Evolutionary conservation across 1,139 yeast genomes (phyloP).

Genomic region (Diutina siamensis): DNA sequence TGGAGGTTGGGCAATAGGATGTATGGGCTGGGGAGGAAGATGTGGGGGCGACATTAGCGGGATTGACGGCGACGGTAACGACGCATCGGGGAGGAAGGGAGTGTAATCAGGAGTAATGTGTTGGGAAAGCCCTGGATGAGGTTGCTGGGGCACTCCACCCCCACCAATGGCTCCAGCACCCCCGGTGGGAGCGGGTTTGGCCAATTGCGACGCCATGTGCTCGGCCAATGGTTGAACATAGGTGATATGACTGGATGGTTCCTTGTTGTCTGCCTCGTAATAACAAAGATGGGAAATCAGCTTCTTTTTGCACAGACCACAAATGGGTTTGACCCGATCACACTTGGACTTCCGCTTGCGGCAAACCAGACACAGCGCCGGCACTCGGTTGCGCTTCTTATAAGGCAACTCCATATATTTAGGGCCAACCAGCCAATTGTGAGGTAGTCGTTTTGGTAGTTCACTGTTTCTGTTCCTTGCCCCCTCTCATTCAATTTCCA

Average conservation of each 20-base stretch:
- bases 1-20: no score
- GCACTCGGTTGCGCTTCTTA: conserved; percentile 26
- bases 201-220: no score
- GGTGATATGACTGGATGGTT: background rate
- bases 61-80: background rate
- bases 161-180: no score
- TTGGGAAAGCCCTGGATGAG: no score
- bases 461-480: background rate
- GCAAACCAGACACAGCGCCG: conserved; percentile 37
- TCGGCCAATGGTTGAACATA: conserved; percentile 2
- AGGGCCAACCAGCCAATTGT: no score
- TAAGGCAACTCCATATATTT: conserved; percentile 5
- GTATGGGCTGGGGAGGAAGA: no score
- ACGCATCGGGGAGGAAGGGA: no score
- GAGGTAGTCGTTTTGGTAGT: background rate
- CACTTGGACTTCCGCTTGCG: conserved; percentile 37
- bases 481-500: background rate
- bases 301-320: conserved; percentile 61
- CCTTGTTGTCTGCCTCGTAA: conserved; percentile 31
- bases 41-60: background rate
- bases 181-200: no score
- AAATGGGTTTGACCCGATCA: conserved; percentile 57
- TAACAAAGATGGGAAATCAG: conserved; percentile 66
- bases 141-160: no score
- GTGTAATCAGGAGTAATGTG: no score